These are phyloP conservation scores for Yamadazyma triangularis DNA, from an alignment of 1,139 yeast species.

Conservation along the genomic window DNA sequence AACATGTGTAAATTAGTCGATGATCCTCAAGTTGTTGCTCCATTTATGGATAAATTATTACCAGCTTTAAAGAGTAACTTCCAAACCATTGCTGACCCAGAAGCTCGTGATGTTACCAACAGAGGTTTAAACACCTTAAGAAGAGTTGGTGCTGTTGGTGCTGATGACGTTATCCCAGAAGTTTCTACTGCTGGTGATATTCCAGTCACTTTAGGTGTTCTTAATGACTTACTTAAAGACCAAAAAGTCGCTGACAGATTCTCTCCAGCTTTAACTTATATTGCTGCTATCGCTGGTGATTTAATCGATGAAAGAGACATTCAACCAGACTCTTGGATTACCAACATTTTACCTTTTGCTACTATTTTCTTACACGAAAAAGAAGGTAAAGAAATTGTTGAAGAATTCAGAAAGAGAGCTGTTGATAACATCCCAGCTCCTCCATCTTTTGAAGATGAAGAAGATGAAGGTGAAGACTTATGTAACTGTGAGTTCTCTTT, in stretches of 20 bases:
- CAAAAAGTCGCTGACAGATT: conserved; percentile 73
- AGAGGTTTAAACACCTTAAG: conserved; percentile 96
- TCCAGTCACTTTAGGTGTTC: conserved; percentile 76
- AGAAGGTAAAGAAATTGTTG: conserved; percentile 86
- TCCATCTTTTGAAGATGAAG: conserved; percentile 96
- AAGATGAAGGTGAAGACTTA: conserved; percentile 99
- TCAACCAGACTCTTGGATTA: conserved; percentile 88
- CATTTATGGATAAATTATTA: conserved; percentile 90
- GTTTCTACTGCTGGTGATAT: conserved; percentile 98
- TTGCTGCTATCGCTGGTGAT: conserved; percentile 97
- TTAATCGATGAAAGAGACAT: conserved; percentile 97
- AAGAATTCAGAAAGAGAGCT: conserved; percentile 93
- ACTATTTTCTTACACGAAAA: conserved; percentile 93
- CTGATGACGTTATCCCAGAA: conserved; percentile 87
- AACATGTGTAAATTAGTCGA: conserved; percentile 99
- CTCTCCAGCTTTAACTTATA: conserved; percentile 69
- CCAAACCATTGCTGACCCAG: conserved; percentile 98
- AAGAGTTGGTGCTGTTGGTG: conserved; percentile 98
- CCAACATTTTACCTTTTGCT: conserved; percentile 86
- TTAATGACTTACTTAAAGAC: conserved; percentile 65
- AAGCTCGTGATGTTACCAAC: conserved; percentile 96
- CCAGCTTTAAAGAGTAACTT: conserved; percentile 95
- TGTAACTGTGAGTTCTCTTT: conserved; percentile 99
- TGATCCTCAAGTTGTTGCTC: conserved; percentile 99
- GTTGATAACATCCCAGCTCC: conserved; percentile 97